Percentiles rank a stretch among this genome's conserved stretches.
These are phyloP conservation scores for Monilinia laxa DNA, from an alignment of 2,329 filamentous ascomycete genomes.

Conservation along the genomic window DNA sequence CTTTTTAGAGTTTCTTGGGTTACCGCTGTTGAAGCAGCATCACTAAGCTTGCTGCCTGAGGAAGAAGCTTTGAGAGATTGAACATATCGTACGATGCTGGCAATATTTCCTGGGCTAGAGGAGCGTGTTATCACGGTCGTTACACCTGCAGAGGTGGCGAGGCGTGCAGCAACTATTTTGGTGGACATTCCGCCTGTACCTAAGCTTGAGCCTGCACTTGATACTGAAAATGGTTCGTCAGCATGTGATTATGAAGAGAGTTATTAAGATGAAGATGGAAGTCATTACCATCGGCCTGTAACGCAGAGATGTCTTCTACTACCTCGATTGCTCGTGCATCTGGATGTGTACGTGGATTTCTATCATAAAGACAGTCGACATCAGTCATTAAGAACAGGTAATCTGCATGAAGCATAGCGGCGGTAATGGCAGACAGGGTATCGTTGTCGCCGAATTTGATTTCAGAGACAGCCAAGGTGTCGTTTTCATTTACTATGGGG, in stretches of 20 bases:
- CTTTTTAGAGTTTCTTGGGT: constrained; percentile 27
- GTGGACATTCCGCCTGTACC: constrained; percentile 97
- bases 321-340: constrained; percentile 89
- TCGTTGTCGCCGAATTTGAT: constrained; percentile 99
- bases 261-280: constrained; percentile 1
- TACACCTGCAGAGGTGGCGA: constrained; percentile 91
- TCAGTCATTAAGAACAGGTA: constrained; percentile 98
- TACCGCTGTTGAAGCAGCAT: constrained; percentile 28
- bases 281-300: constrained; percentile 72
- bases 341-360: constrained; percentile 82
- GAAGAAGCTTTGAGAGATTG: constrained; percentile 55
- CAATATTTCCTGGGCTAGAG: constrained; percentile 89
- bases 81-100: constrained; percentile 79
- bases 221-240: constrained; percentile 54
- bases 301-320: constrained; percentile 79
- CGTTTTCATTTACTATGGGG: constrained; percentile 98
- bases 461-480: constrained; percentile 93
- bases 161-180: constrained; percentile 88
- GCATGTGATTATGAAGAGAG: neutral
- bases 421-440: constrained; percentile 92
- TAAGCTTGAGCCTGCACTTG: constrained; percentile 80
- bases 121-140: constrained; percentile 94
- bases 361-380: constrained; percentile 95
- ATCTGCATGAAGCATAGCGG: constrained; percentile 95
- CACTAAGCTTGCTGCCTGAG: constrained; percentile 24